Evolutionary conservation across 1,284 basidiomycete species (phyloP).

Genomic region (Leccinum colubrinum): DNA sequence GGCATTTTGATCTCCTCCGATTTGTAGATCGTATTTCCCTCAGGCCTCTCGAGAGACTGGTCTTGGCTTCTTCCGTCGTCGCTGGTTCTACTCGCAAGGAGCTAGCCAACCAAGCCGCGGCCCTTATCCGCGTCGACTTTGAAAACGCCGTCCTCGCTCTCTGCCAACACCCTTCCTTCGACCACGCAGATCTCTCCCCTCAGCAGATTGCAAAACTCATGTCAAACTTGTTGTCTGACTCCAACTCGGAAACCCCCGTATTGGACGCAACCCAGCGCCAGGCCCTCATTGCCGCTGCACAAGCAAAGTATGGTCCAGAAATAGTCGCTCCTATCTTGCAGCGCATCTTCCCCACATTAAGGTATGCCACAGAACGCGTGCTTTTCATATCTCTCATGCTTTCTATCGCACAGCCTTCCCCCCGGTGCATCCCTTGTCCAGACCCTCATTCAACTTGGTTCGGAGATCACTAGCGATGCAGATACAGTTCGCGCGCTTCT

Average conservation of each 20-base stretch:
- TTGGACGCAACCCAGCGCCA: constrained; percentile 71
- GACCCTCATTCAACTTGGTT: constrained; percentile 69
- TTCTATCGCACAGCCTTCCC: constrained; percentile 48
- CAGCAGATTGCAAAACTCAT: constrained; percentile 76
- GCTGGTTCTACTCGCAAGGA: constrained; percentile 69
- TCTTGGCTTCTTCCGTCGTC: constrained; percentile 73
- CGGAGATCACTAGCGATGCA: constrained; percentile 71
- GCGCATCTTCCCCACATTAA: constrained; percentile 52
- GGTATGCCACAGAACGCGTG: constrained; percentile 40
- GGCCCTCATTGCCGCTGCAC: constrained; percentile 67
- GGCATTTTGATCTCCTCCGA: constrained; percentile 75
- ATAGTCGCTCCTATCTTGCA: constrained; percentile 51
- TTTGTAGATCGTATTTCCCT: constrained; percentile 77
- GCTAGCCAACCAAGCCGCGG: constrained; percentile 63
- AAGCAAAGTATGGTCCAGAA: constrained; percentile 70
- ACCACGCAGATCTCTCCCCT: constrained; percentile 75
- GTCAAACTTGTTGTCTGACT: constrained; percentile 73
- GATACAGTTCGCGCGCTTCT: constrained; percentile 70
- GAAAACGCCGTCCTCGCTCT: constrained; percentile 72
- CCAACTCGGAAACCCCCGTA: constrained; percentile 60
- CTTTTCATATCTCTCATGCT: constrained; percentile 15
- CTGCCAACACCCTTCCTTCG: constrained; percentile 74
- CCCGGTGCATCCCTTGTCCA: constrained; percentile 68
- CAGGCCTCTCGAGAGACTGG: constrained; percentile 74
- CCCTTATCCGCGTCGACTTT: constrained; percentile 70